Conservation (phyloP, 2,329 filamentous ascomycete species). For the Beauveria rudraprayagi region DNA sequence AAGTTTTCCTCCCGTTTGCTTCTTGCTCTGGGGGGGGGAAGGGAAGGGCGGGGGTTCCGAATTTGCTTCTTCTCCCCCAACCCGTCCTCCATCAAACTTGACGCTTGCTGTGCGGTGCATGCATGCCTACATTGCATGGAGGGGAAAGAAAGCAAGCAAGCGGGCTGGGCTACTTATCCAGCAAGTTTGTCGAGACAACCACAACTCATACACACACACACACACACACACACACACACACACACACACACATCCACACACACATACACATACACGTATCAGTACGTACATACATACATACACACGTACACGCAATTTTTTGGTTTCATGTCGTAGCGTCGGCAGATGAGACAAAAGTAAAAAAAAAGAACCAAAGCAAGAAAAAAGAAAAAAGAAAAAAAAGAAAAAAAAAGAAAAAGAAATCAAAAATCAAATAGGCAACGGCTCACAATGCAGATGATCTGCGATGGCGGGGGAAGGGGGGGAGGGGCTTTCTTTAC, state of each 20-base stretch:
- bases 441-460: too few relatives aligned
- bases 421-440: neutral
- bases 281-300: too few relatives aligned
- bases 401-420: neutral
- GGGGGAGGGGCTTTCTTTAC: too few relatives aligned
- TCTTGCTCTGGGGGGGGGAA: neutral
- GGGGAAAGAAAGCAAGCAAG: too few relatives aligned
- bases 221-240: too few relatives aligned
- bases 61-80: neutral
- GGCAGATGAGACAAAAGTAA: neutral
- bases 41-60: too few relatives aligned
- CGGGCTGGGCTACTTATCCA: too few relatives aligned
- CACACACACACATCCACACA: neutral
- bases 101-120: too few relatives aligned
- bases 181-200: neutral
- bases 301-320: too few relatives aligned
- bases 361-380: neutral
- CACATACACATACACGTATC: neutral
- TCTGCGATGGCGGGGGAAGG: too few relatives aligned
- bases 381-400: neutral
- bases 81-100: neutral
- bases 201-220: neutral
- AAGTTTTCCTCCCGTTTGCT: neutral
- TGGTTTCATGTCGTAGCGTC: neutral
- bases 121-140: too few relatives aligned